Evolutionary conservation across 208 protist genomes (phyloP), one percentile per base, ranked within the genome.

Genomic region (Leishmania lainsoni): DNA sequence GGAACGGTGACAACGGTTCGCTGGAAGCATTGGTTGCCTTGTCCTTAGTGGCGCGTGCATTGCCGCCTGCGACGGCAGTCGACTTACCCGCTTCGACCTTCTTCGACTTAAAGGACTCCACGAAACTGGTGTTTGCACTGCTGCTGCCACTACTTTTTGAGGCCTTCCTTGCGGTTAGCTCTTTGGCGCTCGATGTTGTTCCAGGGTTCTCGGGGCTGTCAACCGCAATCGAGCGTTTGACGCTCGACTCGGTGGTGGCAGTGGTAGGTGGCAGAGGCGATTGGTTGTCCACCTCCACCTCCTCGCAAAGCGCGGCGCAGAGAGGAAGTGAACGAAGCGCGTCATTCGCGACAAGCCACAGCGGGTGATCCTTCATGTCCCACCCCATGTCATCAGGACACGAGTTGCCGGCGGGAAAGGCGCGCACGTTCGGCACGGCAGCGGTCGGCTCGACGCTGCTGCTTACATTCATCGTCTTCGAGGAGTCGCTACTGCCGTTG

Each of bases 221-320:
- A 72, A 39, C 32, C 12, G 39, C 66, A 42, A 39, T 45, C 22
- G 12, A 58, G 9, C 42, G 51, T 51, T 54, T n/a, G 32, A 1
- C 42, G 45, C 6, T 39, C n/a, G 51, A n/a, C 32, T 20, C 75
- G 59, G 75, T 35, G 49, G 71, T 39, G 16, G 49, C 73, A 5
- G 54, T n/a, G 42, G 63, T 39, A 6, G 35, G 39, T 51, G 48
- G 52, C 48, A n/a, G 32, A 2, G 32, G 0, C 8, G 48, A 54
- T 1, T 14, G 66, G 42, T 78, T 68, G 75, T 70, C 81, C 22
- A 9, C 56, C 58, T 66, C 77, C 17, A 85, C 68, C 84, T 83
- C 78, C 65, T 94, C 97, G 39, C 93, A 99, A 75, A 99, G 99
- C 8, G 94, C 96, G 45, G 99, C 99, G 94, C 99, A 99, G 0